Evolutionary conservation across 306 rosid species (phyloP).

Genomic region (Rubus parviflorus): DNA sequence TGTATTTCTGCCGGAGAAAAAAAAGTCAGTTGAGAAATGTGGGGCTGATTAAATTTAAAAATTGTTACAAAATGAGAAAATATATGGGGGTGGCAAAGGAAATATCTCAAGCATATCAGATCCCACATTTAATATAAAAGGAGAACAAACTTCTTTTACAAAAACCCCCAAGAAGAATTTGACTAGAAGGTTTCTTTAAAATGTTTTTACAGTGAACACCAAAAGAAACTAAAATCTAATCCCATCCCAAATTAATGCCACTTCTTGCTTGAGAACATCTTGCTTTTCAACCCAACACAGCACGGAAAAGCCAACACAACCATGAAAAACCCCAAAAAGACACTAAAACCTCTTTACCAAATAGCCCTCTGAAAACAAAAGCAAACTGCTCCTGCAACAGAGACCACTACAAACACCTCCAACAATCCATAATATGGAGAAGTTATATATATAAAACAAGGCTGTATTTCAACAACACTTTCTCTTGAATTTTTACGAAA

Average conservation of each 20-base stretch:
- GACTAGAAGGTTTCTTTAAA: neutral
- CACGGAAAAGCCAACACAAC: neutral
- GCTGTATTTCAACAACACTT: neutral
- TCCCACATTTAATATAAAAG: neutral
- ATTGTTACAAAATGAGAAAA: neutral
- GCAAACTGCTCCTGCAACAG: no score
- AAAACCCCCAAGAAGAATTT: no score
- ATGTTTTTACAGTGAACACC: neutral
- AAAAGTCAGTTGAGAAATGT: constrained; percentile 5
- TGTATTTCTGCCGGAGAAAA: constrained; percentile 68
- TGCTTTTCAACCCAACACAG: neutral
- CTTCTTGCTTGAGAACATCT: neutral
- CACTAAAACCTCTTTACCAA: neutral
- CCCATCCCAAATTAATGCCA: neutral
- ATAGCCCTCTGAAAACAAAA: neutral
- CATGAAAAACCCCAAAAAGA: neutral
- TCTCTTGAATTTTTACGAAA: neutral
- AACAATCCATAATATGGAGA: neutral
- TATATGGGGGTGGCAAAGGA: neutral
- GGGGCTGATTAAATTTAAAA: constrained; percentile 1
- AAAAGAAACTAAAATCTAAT: neutral
- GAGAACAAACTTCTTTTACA: neutral
- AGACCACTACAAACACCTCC: neutral
- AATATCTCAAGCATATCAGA: neutral
- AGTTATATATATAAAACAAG: neutral